Evolutionary conservation across 805 yeast species (phyloP).

Genomic region (Metschnikowia henanensis): DNA sequence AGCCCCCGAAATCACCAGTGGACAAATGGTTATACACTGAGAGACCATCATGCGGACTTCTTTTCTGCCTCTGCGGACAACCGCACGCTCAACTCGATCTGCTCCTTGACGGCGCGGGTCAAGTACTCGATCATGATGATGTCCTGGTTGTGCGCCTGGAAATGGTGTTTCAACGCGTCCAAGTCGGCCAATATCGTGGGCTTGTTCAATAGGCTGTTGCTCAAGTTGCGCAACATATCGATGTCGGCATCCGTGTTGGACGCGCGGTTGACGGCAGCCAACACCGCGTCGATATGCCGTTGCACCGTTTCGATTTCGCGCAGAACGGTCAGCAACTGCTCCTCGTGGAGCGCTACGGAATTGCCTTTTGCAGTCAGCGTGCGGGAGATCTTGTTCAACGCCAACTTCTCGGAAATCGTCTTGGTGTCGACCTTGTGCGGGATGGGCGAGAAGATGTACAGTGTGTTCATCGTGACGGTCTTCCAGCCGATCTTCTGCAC

Average conservation of each 20-base stretch:
- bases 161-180: conserved; percentile 55
- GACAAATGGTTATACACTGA: neutral
- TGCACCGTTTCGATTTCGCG: conserved; percentile 47
- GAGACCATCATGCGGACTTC: conserved; percentile 15
- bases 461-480: conserved; percentile 29
- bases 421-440: conserved; percentile 60
- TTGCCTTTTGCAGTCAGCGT: conserved; percentile 27
- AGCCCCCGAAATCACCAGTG: neutral
- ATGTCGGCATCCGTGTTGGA: conserved; percentile 45
- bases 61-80: conserved; percentile 50
- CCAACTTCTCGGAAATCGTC: conserved; percentile 54
- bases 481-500: conserved; percentile 43
- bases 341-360: conserved; percentile 28
- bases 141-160: conserved; percentile 76
- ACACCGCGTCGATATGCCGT: conserved; percentile 48
- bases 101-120: conserved; percentile 82
- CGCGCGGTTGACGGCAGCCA: conserved; percentile 46
- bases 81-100: conserved; percentile 75
- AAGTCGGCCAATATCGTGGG: conserved; percentile 49
- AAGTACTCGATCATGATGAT: conserved; percentile 78
- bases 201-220: conserved; percentile 54
- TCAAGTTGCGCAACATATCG: conserved; percentile 65
- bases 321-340: conserved; percentile 43
- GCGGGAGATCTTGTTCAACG: conserved; percentile 48
- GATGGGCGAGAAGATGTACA: conserved; percentile 73